phyloP scores from a whole-genome alignment of 2,329 filamentous ascomycete species.

The Beauveria bassiana region DNA sequence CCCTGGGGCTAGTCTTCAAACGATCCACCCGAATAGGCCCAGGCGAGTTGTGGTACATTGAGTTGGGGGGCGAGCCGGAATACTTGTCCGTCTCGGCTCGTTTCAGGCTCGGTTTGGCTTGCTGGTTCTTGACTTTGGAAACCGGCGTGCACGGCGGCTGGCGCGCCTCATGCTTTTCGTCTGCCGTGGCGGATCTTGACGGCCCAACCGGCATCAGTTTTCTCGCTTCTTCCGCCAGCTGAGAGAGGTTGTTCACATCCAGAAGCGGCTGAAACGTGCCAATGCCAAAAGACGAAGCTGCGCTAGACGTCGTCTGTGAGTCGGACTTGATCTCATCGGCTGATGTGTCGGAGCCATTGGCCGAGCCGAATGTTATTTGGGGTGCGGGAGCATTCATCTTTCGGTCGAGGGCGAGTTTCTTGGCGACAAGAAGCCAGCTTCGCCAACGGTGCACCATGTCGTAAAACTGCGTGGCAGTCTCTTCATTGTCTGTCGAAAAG shows the following conservation, averaged over 20 bases:
- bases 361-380: conserved; percentile 21
- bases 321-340: conserved; percentile 11
- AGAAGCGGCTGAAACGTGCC: conserved; percentile 62
- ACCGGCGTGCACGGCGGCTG: background rate
- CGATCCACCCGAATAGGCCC: background rate
- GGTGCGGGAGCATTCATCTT: conserved; percentile 21
- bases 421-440: conserved; percentile 82
- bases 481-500: conserved; percentile 71
- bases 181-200: background rate
- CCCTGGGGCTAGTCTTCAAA: background rate
- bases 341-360: background rate
- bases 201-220: conserved; percentile 31
- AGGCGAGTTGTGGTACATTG: background rate
- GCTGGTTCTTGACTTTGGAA: background rate
- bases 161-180: background rate
- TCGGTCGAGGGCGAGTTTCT: conserved; percentile 45
- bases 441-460: conserved; percentile 71
- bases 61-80: background rate
- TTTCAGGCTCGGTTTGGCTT: background rate
- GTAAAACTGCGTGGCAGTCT: conserved; percentile 61
- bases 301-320: conserved; percentile 30
- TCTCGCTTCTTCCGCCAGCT: conserved; percentile 41
- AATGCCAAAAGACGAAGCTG: conserved; percentile 52
- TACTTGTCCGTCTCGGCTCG: background rate
- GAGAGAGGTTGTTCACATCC: conserved; percentile 52